Evolutionary conservation across 495 filamentous ascomycete species (phyloP).

Genomic region (Massariosphaeria phaeospora): DNA sequence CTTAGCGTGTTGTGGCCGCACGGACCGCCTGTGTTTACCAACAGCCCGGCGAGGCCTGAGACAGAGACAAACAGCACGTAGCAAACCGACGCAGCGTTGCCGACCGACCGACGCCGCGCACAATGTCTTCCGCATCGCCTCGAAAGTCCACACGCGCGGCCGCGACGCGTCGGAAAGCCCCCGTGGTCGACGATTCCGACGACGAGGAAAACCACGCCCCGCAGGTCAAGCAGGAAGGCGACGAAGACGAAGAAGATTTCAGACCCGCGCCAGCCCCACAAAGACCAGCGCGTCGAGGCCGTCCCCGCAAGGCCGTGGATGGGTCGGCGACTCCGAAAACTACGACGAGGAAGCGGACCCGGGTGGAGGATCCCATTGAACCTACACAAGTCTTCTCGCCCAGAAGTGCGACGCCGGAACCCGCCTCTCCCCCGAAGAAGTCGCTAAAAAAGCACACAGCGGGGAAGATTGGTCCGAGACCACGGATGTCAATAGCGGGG

Average conservation of each 20-base stretch:
- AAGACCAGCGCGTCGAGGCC: conserved; percentile 45
- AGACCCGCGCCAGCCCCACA: conserved; percentile 69
- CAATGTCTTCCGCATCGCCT: conserved; percentile 26
- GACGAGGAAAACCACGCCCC: conserved; percentile 59
- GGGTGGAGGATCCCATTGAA: conserved; percentile 46
- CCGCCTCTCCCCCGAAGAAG: conserved; percentile 61
- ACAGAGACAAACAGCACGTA: no score
- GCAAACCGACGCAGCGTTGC: no score
- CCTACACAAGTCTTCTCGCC: conserved; percentile 57
- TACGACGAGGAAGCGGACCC: conserved; percentile 34
- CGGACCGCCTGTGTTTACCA: no score
- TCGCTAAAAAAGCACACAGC: conserved; percentile 66
- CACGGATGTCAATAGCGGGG: conserved; percentile 40
- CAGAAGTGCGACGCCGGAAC: conserved; percentile 47
- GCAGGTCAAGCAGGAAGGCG: conserved; percentile 47
- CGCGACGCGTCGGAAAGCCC: conserved; percentile 33
- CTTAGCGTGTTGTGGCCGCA: no score
- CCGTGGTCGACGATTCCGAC: conserved; percentile 69
- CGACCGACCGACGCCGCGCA: no score
- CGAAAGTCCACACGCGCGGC: conserved; percentile 28
- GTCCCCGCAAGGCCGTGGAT: conserved; percentile 57
- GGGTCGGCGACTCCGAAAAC: conserved; percentile 40
- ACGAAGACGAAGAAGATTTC: conserved; percentile 75
- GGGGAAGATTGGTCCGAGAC: conserved; percentile 55
- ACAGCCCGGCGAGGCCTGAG: no score